Percentiles rank a stretch among this genome's conserved stretches.
These are phyloP conservation scores for Mortierella sp. DNA, from an alignment of 371 early-diverging fungal genomes.

Conservation along the genomic window DNA sequence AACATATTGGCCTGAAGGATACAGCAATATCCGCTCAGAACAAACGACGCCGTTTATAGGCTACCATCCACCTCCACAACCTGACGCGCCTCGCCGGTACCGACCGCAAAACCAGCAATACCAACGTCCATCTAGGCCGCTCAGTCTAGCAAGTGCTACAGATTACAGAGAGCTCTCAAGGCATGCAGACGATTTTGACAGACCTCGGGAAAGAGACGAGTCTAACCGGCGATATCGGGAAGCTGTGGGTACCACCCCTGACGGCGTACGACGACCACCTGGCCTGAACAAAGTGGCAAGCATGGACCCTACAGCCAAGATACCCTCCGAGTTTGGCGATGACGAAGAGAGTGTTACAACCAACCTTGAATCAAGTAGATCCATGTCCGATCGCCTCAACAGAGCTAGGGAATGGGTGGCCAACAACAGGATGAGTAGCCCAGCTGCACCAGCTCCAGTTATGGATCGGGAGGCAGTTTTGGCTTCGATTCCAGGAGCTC, in stretches of 20 bases:
- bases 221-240: constrained; percentile 25
- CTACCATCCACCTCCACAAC: constrained; percentile 21
- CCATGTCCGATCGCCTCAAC: constrained; percentile 27
- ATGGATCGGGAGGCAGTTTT: constrained; percentile 19
- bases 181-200: constrained; percentile 5
- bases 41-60: constrained; percentile 39
- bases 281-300: constrained; percentile 22
- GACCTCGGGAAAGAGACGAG: constrained; percentile 21
- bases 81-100: constrained; percentile 6
- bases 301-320: constrained; percentile 5
- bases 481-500: constrained; percentile 20
- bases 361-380: neutral
- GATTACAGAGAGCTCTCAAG: constrained; percentile 15
- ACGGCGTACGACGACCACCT: constrained; percentile 25
- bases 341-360: constrained; percentile 15
- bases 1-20: constrained; percentile 25
- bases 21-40: constrained; percentile 13
- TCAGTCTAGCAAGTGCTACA: constrained; percentile 19
- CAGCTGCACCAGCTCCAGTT: constrained; percentile 15
- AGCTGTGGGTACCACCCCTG: neutral
- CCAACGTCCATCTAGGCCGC: constrained; percentile 14
- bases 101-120: constrained; percentile 8
- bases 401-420: constrained; percentile 52
- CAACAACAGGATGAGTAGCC: constrained; percentile 31
- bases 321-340: constrained; percentile 25